Conservation (phyloP, 805 yeast species). For the Cyberlindnera subsufficiens region DNA sequence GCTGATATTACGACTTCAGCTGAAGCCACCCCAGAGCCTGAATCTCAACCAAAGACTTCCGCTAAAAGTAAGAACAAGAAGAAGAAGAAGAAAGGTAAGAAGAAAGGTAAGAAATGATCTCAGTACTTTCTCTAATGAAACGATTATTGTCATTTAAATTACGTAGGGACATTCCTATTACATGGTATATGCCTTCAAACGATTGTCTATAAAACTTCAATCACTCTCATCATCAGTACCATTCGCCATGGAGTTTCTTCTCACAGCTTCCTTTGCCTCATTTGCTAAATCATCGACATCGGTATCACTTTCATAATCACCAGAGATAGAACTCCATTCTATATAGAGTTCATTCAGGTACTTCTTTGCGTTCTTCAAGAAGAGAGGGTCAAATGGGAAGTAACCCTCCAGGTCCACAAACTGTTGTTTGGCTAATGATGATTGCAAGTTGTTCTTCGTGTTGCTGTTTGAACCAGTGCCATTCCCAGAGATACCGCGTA, state of each 20-base stretch:
- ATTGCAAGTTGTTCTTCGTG: conserved; percentile 28
- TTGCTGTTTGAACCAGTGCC: conserved; percentile 3
- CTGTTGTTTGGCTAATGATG: conserved; percentile 64
- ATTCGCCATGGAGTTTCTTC: conserved; percentile 13
- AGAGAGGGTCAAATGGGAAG: conserved; percentile 92
- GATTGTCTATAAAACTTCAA: conserved; percentile 1
- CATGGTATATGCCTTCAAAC: background rate
- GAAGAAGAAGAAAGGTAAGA: conserved; percentile 12
- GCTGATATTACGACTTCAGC: background rate
- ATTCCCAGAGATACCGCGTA: conserved; percentile 35
- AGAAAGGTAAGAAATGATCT: conserved; percentile 8
- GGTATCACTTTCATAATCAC: conserved; percentile 41
- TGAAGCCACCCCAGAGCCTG: conserved; percentile 7
- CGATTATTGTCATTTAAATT: conserved; percentile 1
- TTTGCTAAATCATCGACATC: conserved; percentile 35
- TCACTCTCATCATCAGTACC: background rate
- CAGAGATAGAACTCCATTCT: conserved; percentile 81
- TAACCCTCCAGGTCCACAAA: conserved; percentile 88
- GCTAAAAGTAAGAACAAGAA: conserved; percentile 7
- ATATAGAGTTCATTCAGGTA: conserved; percentile 54
- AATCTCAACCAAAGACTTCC: background rate
- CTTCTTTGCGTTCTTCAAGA: conserved; percentile 54
- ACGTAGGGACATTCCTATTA: too few species aligned
- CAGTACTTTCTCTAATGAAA: conserved; percentile 4
- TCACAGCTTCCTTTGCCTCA: conserved; percentile 18